Evolutionary conservation across 805 yeast genomes (phyloP).

Genomic region (Teunomyces kruisii): DNA sequence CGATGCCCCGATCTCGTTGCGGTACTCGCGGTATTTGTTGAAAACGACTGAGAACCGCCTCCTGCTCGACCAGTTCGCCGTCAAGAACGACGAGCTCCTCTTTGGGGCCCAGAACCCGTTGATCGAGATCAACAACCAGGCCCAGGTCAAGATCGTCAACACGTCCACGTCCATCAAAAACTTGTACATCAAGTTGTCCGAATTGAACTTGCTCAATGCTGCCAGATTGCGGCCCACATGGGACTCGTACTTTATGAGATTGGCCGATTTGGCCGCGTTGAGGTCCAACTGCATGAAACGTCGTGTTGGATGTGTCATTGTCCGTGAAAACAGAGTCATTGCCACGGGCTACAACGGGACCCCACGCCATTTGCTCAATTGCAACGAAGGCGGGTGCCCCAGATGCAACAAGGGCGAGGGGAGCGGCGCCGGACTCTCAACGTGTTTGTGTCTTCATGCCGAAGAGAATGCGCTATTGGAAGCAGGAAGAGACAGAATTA

Average conservation of each 20-base stretch:
- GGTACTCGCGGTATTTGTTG: constrained; percentile 39
- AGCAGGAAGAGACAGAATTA: constrained; percentile 84
- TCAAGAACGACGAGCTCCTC: constrained; percentile 34
- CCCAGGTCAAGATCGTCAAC: constrained; percentile 44
- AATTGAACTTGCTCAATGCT: constrained; percentile 33
- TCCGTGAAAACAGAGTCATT: constrained; percentile 77
- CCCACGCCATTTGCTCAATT: constrained; percentile 81
- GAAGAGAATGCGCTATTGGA: constrained; percentile 95
- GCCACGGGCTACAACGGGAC: constrained; percentile 99
- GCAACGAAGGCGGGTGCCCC: constrained; percentile 94
- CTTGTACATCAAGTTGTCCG: constrained; percentile 39
- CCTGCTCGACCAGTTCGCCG: constrained; percentile 37
- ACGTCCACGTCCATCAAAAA: constrained; percentile 36
- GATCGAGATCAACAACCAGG: constrained; percentile 59
- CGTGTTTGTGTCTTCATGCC: constrained; percentile 94
- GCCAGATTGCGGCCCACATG: constrained; percentile 81
- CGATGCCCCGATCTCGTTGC: constrained; percentile 64
- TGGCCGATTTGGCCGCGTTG: constrained; percentile 90
- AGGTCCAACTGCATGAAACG: constrained; percentile 97
- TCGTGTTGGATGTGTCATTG: constrained; percentile 94
- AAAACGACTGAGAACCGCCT: constrained; percentile 12
- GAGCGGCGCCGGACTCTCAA: constrained; percentile 64
- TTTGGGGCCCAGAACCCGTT: constrained; percentile 49
- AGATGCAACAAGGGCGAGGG: constrained; percentile 77
- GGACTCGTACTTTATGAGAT: constrained; percentile 94